Base-by-base conservation (phyloP, 768 basidiomycete species). In the Termitomyces sp. region DNA sequence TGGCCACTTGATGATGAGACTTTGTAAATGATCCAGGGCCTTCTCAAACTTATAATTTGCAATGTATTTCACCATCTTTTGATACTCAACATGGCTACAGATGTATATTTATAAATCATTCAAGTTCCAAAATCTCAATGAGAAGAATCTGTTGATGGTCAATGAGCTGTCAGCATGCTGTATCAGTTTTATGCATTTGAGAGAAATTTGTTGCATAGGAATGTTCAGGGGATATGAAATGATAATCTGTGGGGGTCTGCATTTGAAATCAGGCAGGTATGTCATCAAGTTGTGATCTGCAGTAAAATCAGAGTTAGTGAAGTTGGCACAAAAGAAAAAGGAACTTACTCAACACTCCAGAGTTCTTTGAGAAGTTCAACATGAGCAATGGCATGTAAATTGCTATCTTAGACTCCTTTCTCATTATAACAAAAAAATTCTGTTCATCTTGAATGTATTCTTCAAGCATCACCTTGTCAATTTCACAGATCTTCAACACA, bases 91-190 rank as follows among this genome's bases (percentile, higher is more conserved):
- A 16, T 54, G 40, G 2, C 45, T 56, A 58, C 7, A 37, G 41
- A 4, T 16, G 16, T 34, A 76, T 71, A 19, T 60, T 61, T 55
- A 73, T 59, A n/a, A 52, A 43, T 2, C 59, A 54, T 60, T 71
- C 70, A 40, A 69, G 52, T 32, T 59, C 34, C 5, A 61, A 45
- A 21, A 71, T 58, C 41, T 68, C 65, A 10, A 42, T 21, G 23
- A 25, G 41, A 35, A 69, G 37, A 6, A 46, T 35, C 10, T 67
- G 62, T 19, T 53, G 38, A 21, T 51, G 44, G 41, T 71, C 64
- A 5, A n/a, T 41, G 0, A 67, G 57, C 41, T 62, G 47, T 2
- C 60, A 61, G 1, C 61, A 65, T 17, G 62, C 57, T 0, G 65
- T 69, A 52, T 74, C 71, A 3, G 65, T 50, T 56, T 57, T 63